Percentiles rank a stretch among this genome's conserved stretches.
phyloP scores from a whole-genome alignment of 495 filamentous ascomycete genomes.

The Xylaria curta region DNA sequence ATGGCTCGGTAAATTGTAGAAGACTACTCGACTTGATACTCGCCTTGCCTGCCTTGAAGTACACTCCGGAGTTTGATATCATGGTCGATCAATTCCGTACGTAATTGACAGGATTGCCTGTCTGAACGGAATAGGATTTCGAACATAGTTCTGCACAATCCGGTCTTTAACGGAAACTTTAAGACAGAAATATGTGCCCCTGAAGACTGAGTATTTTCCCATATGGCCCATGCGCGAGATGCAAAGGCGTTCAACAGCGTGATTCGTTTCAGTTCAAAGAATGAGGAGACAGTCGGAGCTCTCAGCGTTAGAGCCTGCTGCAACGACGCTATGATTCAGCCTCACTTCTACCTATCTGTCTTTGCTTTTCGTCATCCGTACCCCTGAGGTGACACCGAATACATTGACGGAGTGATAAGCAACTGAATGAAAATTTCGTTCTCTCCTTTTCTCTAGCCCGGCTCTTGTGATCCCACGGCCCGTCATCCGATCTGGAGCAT shows the following conservation, averaged over 20 bases:
- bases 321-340: not conserved
- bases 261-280: not conserved
- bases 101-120: not conserved
- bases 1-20: not conserved
- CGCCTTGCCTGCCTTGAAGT: not conserved
- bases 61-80: not conserved
- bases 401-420: not conserved
- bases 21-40: not conserved
- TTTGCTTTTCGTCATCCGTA: not conserved
- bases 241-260: not conserved
- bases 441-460: not conserved
- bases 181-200: not conserved
- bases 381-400: not conserved
- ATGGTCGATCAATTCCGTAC: not conserved
- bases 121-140: not conserved
- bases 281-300: not conserved
- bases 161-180: not conserved
- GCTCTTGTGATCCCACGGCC: not conserved
- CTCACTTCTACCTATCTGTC: not conserved
- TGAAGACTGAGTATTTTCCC: not conserved
- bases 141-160: not conserved
- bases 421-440: not conserved
- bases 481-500: not conserved
- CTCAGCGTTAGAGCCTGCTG: not conserved
- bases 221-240: not conserved